phyloP scores from a whole-genome alignment of 805 yeast species.

The Ogataea pini region DNA sequence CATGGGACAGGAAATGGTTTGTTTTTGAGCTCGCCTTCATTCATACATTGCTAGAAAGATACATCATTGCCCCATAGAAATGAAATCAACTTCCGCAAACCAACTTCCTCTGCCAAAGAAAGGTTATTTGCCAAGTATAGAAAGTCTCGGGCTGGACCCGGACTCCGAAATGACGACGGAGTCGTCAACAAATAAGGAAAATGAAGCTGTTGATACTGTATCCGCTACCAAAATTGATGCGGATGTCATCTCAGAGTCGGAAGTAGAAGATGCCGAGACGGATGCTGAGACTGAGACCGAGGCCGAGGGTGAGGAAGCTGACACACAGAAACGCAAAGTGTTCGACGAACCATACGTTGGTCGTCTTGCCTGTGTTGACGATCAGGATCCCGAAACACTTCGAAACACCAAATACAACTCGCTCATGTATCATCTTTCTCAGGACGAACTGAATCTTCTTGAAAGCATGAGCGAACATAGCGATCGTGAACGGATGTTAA shows the following conservation, averaged over 20 bases:
- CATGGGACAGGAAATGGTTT: neutral
- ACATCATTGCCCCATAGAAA: neutral
- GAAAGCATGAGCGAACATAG: constrained; percentile 10
- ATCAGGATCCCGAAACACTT: constrained; percentile 30
- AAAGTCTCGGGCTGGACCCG: constrained; percentile 11
- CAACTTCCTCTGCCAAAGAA: constrained; percentile 13
- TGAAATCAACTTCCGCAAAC: constrained; percentile 2
- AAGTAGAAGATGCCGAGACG: neutral
- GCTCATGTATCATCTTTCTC: constrained; percentile 28
- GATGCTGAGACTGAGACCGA: neutral
- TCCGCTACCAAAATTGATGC: neutral
- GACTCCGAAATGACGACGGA: neutral
- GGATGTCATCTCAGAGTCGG: neutral
- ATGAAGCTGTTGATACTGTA: neutral
- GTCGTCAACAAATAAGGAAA: neutral
- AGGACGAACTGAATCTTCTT: constrained; percentile 19
- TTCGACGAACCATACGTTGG: constrained; percentile 17
- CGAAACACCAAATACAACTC: constrained; percentile 34
- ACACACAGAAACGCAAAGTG: constrained; percentile 3
- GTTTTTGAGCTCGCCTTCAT: too few species aligned
- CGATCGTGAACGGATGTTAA: constrained; percentile 17
- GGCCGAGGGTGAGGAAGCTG: neutral
- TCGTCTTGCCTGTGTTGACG: constrained; percentile 18
- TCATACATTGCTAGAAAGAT: neutral
- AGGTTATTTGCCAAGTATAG: constrained; percentile 16